phyloP scores from a whole-genome alignment of 108 stramenopile genomes.

The Nannochloropsis gaditana region DNA sequence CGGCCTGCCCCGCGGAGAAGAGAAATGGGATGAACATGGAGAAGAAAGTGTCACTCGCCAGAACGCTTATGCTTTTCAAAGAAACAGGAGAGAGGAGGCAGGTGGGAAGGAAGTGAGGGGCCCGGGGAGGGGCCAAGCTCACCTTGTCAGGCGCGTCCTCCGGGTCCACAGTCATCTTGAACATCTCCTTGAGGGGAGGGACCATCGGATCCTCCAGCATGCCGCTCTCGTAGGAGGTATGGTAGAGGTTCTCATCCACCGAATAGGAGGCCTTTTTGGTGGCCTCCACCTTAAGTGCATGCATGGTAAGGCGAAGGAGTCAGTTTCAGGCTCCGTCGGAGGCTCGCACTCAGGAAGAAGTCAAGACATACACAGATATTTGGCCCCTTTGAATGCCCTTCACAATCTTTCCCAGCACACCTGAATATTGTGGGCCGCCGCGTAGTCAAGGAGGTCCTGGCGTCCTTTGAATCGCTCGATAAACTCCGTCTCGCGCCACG shows the following conservation, averaged over 20 bases:
- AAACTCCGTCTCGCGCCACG: slow-evolving; percentile 66
- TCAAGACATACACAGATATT: background rate
- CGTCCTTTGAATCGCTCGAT: slow-evolving; percentile 63
- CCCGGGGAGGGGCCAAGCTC: background rate
- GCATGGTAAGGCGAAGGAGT: background rate
- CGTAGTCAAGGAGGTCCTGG: slow-evolving; percentile 88
- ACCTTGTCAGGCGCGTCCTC: slow-evolving; percentile 75
- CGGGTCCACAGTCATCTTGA: slow-evolving; percentile 68
- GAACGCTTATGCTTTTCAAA: background rate
- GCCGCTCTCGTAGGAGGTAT: slow-evolving; percentile 94
- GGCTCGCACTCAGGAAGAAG: background rate
- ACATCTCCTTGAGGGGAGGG: slow-evolving; percentile 61
- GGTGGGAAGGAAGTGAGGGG: background rate
- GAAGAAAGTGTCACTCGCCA: background rate
- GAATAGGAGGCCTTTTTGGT: slow-evolving; percentile 93
- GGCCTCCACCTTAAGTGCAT: slow-evolving; percentile 56
- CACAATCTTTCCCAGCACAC: slow-evolving; percentile 51
- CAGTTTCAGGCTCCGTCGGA: background rate
- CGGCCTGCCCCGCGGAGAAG: background rate
- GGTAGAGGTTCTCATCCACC: slow-evolving; percentile 96
- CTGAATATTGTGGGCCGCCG: slow-evolving; percentile 86
- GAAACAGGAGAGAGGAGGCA: background rate
- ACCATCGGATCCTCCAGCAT: slow-evolving; percentile 73
- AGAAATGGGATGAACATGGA: background rate
- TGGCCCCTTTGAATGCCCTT: background rate